Conservation (phyloP, 2,329 filamentous ascomycete species). For the Beauveria asiatica region DNA sequence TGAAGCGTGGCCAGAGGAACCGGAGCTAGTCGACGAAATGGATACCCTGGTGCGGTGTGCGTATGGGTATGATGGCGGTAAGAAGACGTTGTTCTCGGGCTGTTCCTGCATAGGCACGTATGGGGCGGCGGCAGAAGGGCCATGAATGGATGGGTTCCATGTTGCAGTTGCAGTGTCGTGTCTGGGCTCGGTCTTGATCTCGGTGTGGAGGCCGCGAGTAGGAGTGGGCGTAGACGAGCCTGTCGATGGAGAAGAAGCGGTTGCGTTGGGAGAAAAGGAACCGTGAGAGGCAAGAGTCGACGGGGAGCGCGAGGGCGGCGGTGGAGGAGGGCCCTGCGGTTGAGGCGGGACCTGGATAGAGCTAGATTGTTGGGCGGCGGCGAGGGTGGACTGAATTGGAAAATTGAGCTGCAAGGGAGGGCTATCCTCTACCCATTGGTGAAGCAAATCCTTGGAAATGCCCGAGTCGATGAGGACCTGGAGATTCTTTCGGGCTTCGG, state of each 20-base stretch:
- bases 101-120: slow-evolving; percentile 10
- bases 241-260: slow-evolving; percentile 14
- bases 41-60: slow-evolving; percentile 36
- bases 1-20: slow-evolving; percentile 40
- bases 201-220: background rate
- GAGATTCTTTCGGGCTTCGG: slow-evolving; percentile 36
- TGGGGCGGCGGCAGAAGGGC: background rate
- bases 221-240: slow-evolving; percentile 14
- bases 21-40: slow-evolving; percentile 42
- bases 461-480: slow-evolving; percentile 38
- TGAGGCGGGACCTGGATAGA: slow-evolving; percentile 12
- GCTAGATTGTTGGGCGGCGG: slow-evolving; percentile 6
- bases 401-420: slow-evolving; percentile 25
- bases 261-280: background rate
- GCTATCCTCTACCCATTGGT: slow-evolving; percentile 32
- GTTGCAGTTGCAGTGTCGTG: slow-evolving; percentile 21
- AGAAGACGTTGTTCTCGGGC: slow-evolving; percentile 23
- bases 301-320: slow-evolving; percentile 12
- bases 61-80: slow-evolving; percentile 29
- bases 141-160: slow-evolving; percentile 14
- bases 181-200: slow-evolving; percentile 23
- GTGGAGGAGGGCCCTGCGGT: slow-evolving; percentile 13
- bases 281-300: slow-evolving; percentile 10
- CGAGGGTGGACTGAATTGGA: slow-evolving; percentile 10
- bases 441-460: slow-evolving; percentile 33